These are phyloP conservation scores for Withania somnifera DNA, from an alignment of 305 asterid genomes.

Conservation along the genomic window DNA sequence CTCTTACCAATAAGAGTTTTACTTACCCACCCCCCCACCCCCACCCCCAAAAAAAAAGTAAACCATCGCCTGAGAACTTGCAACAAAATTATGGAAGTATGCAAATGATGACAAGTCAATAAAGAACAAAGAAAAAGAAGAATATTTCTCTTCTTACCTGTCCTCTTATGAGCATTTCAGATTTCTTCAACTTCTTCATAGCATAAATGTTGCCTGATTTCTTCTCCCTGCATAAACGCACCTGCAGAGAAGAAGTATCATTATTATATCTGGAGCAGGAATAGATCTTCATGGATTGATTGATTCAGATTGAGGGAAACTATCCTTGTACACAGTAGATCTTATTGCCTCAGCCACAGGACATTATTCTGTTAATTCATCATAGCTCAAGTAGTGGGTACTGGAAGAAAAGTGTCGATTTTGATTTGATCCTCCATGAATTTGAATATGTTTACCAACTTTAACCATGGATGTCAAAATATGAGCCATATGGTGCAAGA, in stretches of 20 bases:
- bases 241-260: slow-evolving; percentile 33
- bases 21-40: no score
- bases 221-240: slow-evolving; percentile 75
- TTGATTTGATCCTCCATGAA: neutral
- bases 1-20: neutral
- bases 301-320: neutral
- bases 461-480: neutral
- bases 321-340: neutral
- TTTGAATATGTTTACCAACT: neutral
- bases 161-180: slow-evolving; percentile 94
- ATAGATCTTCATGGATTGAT: neutral
- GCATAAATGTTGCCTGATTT: slow-evolving; percentile 91
- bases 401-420: neutral
- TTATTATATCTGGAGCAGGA: neutral
- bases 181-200: slow-evolving; percentile 93
- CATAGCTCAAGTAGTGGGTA: neutral
- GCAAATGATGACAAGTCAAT: neutral
- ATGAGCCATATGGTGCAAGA: neutral
- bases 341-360: neutral
- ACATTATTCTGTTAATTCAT: neutral
- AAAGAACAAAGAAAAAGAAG: neutral
- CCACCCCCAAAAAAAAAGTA: neutral
- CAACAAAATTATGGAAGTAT: neutral
- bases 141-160: slow-evolving; percentile 44
- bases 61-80: neutral